A percentile compares a stretch with the other conserved stretches of the same genome.
These are phyloP conservation scores for Alternaria metachromatica DNA, from an alignment of 2,329 filamentous ascomycete species.

Conservation along the genomic window DNA sequence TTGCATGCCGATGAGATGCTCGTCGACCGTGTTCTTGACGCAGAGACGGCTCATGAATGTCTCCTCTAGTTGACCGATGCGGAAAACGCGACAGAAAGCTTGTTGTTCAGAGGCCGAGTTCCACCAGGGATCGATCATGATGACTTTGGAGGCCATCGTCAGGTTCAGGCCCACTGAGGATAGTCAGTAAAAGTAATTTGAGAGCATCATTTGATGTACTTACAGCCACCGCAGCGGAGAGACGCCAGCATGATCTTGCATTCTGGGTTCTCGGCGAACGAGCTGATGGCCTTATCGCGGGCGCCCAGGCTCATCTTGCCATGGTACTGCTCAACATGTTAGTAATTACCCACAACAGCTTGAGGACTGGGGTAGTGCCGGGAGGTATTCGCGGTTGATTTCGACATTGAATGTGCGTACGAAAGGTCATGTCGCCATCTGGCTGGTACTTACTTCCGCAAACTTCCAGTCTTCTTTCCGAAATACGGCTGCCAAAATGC, in stretches of 20 bases:
- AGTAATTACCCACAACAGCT: neutral
- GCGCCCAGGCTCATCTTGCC: constrained; percentile 56
- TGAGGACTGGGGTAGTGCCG: neutral
- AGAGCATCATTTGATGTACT: too few species aligned
- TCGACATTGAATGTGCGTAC: neutral
- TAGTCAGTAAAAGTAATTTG: too few species aligned
- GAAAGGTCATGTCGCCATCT: neutral
- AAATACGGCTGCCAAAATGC: constrained; percentile 41
- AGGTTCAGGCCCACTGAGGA: constrained; percentile 61
- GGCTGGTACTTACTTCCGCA: constrained; percentile 42
- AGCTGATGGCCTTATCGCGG: constrained; percentile 55
- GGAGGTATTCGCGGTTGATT: neutral
- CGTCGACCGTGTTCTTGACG: constrained; percentile 64
- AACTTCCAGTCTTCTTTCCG: constrained; percentile 54
- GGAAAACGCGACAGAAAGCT: constrained; percentile 67
- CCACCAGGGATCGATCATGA: constrained; percentile 63
- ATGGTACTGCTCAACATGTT: constrained; percentile 47
- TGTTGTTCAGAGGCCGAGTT: constrained; percentile 69
- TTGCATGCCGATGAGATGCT: constrained; percentile 63
- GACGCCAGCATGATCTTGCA: constrained; percentile 62
- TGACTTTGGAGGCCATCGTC: constrained; percentile 60
- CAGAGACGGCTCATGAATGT: constrained; percentile 66
- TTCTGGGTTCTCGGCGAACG: constrained; percentile 53
- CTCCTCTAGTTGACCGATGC: constrained; percentile 68
- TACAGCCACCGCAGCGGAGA: constrained; percentile 62